Evolutionary conservation across 257 asterid species (phyloP).

Genomic region (Lithospermum erythrorhizon): DNA sequence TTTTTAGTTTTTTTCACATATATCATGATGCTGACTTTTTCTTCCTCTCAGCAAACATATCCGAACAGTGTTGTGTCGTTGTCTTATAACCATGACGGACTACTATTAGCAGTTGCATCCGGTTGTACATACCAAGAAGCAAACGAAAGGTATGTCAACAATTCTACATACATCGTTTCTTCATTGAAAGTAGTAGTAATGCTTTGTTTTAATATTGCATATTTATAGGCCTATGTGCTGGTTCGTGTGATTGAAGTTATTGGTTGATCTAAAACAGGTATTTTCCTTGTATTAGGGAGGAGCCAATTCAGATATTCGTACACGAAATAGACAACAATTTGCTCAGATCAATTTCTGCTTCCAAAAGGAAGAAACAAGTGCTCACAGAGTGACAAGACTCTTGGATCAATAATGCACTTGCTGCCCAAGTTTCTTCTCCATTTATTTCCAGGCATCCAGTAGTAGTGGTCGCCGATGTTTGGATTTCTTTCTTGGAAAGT

Average conservation of each 20-base stretch:
- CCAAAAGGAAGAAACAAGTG: conserved; percentile 5
- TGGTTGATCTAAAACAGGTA: conserved; percentile 3
- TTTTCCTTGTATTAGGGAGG: conserved; percentile 47
- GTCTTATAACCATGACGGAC: conserved; percentile 65
- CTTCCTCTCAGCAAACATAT: conserved; percentile 49
- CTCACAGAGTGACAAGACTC: background rate
- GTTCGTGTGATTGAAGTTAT: background rate
- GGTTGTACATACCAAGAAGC: conserved; percentile 73
- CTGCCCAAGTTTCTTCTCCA: background rate
- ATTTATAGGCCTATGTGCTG: background rate
- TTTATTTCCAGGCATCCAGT: background rate
- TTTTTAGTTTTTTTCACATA: background rate
- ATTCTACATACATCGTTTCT: background rate
- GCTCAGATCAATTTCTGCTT: conserved; percentile 9
- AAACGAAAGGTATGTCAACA: conserved; percentile 41
- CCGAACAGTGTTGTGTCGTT: conserved; percentile 56
- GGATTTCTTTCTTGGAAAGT: too few species aligned
- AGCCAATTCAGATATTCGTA: conserved; percentile 46
- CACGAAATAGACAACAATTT: conserved; percentile 11
- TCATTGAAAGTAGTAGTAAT: background rate
- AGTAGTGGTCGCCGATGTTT: too few species aligned
- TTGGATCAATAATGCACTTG: background rate
- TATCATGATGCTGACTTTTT: conserved; percentile 11
- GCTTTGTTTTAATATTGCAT: background rate
- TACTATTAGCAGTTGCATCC: conserved; percentile 69